Percentiles rank a stretch among this genome's conserved stretches.
These are phyloP conservation scores for Zasmidium citrigriseum DNA, from an alignment of 2,329 filamentous ascomycete genomes.

Conservation along the genomic window DNA sequence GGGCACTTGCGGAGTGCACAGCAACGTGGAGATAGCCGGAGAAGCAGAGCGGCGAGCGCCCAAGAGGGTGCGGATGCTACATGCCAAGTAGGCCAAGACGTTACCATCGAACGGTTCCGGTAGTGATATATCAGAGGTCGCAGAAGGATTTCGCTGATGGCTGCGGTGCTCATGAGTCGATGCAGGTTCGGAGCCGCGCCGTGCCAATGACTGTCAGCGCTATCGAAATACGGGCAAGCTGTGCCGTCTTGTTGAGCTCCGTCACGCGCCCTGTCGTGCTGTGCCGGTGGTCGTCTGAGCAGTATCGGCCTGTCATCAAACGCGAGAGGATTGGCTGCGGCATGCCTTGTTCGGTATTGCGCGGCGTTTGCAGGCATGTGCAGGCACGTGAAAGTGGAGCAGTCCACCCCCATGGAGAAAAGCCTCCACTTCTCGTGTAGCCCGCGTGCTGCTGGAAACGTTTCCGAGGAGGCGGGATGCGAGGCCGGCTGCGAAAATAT, in stretches of 20 bases:
- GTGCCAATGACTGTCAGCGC: background rate
- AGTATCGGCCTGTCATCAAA: background rate
- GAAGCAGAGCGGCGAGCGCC: background rate
- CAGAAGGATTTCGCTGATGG: background rate
- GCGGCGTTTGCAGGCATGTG: background rate
- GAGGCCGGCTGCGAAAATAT: background rate
- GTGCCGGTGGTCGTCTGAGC: background rate
- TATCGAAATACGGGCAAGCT: background rate
- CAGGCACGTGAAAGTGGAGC: background rate
- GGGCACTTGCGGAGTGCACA: background rate
- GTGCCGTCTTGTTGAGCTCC: background rate
- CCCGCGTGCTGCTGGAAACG: background rate
- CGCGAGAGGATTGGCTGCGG: background rate
- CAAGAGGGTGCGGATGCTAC: background rate
- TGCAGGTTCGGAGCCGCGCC: no score
- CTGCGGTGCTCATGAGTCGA: background rate
- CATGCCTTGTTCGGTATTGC: background rate
- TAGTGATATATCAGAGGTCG: background rate
- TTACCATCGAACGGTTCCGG: background rate
- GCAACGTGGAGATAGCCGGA: background rate
- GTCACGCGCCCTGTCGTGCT: no score
- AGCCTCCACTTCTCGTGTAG: background rate
- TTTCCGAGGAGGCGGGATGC: background rate
- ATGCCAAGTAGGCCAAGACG: background rate
- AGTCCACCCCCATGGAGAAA: background rate